Percentiles rank a stretch among this genome's conserved stretches.
These are phyloP conservation scores for Silene coronaria DNA, from an alignment of 179 eudicot species.

Conservation along the genomic window DNA sequence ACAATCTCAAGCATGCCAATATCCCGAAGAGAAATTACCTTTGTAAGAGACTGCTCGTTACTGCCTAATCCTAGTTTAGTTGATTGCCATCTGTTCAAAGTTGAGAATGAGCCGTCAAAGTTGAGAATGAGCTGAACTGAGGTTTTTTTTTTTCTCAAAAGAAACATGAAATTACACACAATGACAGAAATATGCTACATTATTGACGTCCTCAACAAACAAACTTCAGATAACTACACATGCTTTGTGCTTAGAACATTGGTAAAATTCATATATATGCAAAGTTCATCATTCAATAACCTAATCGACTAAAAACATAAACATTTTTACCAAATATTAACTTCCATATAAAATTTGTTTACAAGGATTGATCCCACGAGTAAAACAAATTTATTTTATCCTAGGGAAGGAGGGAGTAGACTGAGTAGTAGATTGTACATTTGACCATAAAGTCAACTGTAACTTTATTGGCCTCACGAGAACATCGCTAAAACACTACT, in stretches of 20 bases:
- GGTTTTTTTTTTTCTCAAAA: background rate
- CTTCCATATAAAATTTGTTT: background rate
- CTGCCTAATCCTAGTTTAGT: slow-evolving; percentile 23
- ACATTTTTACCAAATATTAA: background rate
- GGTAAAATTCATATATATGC: background rate
- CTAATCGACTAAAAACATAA: background rate
- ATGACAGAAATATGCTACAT: background rate
- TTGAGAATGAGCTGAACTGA: background rate
- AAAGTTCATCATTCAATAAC: slow-evolving; percentile 7
- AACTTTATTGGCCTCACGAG: background rate
- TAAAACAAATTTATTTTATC: background rate
- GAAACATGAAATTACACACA: background rate
- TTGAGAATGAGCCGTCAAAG: slow-evolving; percentile 8
- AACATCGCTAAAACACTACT: background rate
- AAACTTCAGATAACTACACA: background rate
- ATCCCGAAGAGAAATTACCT: slow-evolving; percentile 27
- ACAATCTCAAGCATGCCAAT: background rate
- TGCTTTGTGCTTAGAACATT: background rate
- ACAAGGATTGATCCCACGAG: background rate
- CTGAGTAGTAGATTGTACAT: too few relatives aligned
- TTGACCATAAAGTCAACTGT: background rate
- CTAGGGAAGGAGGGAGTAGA: background rate
- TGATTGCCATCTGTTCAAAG: slow-evolving; percentile 33
- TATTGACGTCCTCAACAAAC: background rate
- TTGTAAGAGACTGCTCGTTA: slow-evolving; percentile 19